These are phyloP conservation scores for Eucalyptus tenuipes DNA, from an alignment of 345 rosid genomes.

Conservation along the genomic window DNA sequence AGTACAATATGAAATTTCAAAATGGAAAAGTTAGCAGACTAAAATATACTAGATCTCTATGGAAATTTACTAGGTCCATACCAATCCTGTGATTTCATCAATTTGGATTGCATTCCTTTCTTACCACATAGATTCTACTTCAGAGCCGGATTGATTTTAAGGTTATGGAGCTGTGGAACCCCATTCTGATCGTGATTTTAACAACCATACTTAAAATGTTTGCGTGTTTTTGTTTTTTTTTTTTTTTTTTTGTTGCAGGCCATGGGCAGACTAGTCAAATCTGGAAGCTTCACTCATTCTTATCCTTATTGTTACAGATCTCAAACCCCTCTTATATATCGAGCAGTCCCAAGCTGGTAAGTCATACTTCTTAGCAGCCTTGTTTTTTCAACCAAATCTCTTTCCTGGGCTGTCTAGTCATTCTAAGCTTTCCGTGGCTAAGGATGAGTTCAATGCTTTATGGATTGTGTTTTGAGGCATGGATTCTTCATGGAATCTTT, in stretches of 20 bases:
- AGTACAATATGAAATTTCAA: neutral
- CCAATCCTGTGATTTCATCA: neutral
- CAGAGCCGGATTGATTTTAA: neutral
- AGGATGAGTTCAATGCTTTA: neutral
- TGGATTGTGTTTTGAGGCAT: neutral
- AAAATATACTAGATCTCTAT: neutral
- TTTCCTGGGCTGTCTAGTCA: neutral
- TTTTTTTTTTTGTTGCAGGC: conserved; percentile 35
- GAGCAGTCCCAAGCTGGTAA: conserved; percentile 98
- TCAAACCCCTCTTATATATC: conserved; percentile 86
- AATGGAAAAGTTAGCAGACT: neutral
- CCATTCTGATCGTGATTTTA: neutral
- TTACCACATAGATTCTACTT: neutral
- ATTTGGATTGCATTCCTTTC: neutral
- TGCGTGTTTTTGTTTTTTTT: neutral
- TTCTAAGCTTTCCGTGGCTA: neutral
- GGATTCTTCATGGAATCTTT: neutral
- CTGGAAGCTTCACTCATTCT: conserved; percentile 72
- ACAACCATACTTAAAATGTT: neutral
- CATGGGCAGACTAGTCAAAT: conserved; percentile 83
- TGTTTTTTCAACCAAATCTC: neutral
- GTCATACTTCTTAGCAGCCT: neutral
- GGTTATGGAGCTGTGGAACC: neutral
- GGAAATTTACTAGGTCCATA: neutral
- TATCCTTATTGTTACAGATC: conserved; percentile 97